Conservation (phyloP, 1,284 basidiomycete genomes). For the Irpex rosettiformis region DNA sequence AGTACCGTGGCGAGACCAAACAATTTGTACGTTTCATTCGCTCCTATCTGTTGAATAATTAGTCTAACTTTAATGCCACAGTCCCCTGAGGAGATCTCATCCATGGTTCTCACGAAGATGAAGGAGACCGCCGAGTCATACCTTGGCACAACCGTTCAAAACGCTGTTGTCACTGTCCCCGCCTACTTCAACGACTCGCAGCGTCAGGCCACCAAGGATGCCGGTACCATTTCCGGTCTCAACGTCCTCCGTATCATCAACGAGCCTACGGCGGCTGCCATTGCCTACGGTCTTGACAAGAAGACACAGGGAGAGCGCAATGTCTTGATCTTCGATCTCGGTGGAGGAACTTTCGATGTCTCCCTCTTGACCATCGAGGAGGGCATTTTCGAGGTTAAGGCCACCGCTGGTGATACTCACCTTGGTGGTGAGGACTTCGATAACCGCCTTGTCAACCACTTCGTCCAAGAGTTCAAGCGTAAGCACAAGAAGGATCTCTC, state of each 20-base stretch:
- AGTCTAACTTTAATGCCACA: slow-evolving; percentile 27
- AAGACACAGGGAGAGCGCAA: slow-evolving; percentile 87
- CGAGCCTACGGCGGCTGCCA: slow-evolving; percentile 93
- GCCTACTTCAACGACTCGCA: slow-evolving; percentile 99
- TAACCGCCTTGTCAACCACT: slow-evolving; percentile 97
- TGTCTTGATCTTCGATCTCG: slow-evolving; percentile 96
- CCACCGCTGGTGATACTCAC: slow-evolving; percentile 98
- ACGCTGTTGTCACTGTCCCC: slow-evolving; percentile 93
- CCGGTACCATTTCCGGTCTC: slow-evolving; percentile 85
- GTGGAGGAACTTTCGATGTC: slow-evolving; percentile 99
- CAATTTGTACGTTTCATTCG: slow-evolving; percentile 69
- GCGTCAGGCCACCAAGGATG: slow-evolving; percentile 94
- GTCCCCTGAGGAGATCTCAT: slow-evolving; percentile 96
- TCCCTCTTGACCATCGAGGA: slow-evolving; percentile 97
- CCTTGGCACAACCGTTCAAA: slow-evolving; percentile 79
- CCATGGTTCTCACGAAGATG: slow-evolving; percentile 98
- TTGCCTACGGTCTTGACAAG: slow-evolving; percentile 93
- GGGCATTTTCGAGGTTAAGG: slow-evolving; percentile 99
- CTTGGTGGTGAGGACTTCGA: slow-evolving; percentile 99
- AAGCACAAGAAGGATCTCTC: slow-evolving; percentile 98
- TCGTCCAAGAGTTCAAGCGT: slow-evolving; percentile 97
- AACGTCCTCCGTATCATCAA: slow-evolving; percentile 97
- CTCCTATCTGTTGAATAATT: not conserved
- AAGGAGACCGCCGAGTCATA: slow-evolving; percentile 98
- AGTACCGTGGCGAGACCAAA: slow-evolving; percentile 91